Percentiles rank a stretch among this genome's conserved stretches.
phyloP scores from a whole-genome alignment of 2,329 filamentous ascomycete species.

The Parascedosporium putredinis region DNA sequence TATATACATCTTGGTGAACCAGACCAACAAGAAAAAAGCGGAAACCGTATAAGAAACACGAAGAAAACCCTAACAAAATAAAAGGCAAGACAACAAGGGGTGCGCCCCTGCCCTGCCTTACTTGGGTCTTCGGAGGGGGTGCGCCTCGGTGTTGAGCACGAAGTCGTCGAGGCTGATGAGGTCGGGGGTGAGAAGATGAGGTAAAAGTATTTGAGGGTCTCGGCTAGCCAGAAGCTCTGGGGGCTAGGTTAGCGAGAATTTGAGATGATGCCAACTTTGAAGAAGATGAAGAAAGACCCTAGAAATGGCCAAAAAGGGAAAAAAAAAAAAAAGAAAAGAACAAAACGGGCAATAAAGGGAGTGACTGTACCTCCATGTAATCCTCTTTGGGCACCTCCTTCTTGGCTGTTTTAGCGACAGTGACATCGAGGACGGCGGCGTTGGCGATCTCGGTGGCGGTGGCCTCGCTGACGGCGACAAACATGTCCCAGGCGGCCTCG shows the following conservation, averaged over 20 bases:
- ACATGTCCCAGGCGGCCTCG: slow-evolving; percentile 67
- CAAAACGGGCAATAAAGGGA: background rate
- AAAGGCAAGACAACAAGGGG: too few species aligned
- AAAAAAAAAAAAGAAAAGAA: background rate
- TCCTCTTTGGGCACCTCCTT: background rate
- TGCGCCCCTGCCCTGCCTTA: slow-evolving; percentile 9
- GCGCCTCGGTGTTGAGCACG: slow-evolving; percentile 47
- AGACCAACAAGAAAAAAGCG: background rate
- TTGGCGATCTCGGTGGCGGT: slow-evolving; percentile 54
- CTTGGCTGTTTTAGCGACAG: background rate
- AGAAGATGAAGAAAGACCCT: background rate
- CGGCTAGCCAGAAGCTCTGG: slow-evolving; percentile 62
- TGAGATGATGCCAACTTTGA: background rate
- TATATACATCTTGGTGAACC: too few species aligned
- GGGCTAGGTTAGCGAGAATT: slow-evolving; percentile 2
- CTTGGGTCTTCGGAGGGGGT: slow-evolving; percentile 32
- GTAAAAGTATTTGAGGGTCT: slow-evolving; percentile 69
- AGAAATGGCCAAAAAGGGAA: too few species aligned
- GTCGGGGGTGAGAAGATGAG: slow-evolving; percentile 56
- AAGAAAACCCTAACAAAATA: too few species aligned
- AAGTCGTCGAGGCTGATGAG: slow-evolving; percentile 57
- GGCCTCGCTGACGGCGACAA: slow-evolving; percentile 48
- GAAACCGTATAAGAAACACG: too few species aligned
- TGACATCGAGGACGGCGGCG: slow-evolving; percentile 55
- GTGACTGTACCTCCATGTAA: slow-evolving; percentile 7